A percentile compares a stretch with the other conserved stretches of the same genome.
Evolutionary conservation across 2,329 filamentous ascomycete genomes (phyloP).

Genomic region (Neonectria coccinea): DNA sequence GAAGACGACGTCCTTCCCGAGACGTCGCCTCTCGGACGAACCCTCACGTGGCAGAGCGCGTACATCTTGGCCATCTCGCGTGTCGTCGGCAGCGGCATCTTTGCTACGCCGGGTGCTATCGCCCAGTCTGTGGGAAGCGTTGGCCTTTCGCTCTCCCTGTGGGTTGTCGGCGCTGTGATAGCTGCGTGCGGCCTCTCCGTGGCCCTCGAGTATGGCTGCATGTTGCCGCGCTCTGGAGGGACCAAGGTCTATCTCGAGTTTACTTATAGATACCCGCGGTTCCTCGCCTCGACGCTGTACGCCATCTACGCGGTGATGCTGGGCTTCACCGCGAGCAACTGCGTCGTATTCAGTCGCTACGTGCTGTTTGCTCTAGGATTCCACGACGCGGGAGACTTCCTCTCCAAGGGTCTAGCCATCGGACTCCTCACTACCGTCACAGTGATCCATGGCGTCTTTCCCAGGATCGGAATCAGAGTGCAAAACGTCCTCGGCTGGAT

Average conservation of each 20-base stretch:
- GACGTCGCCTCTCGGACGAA: slow-evolving; percentile 68
- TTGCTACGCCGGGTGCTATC: slow-evolving; percentile 77
- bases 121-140: slow-evolving; percentile 74
- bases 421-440: slow-evolving; percentile 68
- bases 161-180: slow-evolving; percentile 71
- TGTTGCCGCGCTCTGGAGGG: slow-evolving; percentile 76
- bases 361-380: slow-evolving; percentile 68
- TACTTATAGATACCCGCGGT: slow-evolving; percentile 71
- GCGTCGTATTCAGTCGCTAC: slow-evolving; percentile 76
- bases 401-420: slow-evolving; percentile 68
- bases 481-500: slow-evolving; percentile 73
- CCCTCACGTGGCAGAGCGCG: slow-evolving; percentile 71
- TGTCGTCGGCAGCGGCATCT: slow-evolving; percentile 78
- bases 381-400: slow-evolving; percentile 61
- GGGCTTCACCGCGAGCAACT: slow-evolving; percentile 77
- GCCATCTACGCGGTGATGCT: slow-evolving; percentile 73
- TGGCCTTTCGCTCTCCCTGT: slow-evolving; percentile 71
- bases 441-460: slow-evolving; percentile 68
- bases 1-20: slow-evolving; percentile 72
- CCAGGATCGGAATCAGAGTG: slow-evolving; percentile 67
- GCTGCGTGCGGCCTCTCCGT: slow-evolving; percentile 72
- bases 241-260: slow-evolving; percentile 79
- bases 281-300: slow-evolving; percentile 73
- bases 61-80: slow-evolving; percentile 76
- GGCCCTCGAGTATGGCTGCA: slow-evolving; percentile 75